Evolutionary conservation across 139 green algal species (phyloP), one percentile per base, ranked within the genome.

Genomic region (Spirogloea muscicola): DNA sequence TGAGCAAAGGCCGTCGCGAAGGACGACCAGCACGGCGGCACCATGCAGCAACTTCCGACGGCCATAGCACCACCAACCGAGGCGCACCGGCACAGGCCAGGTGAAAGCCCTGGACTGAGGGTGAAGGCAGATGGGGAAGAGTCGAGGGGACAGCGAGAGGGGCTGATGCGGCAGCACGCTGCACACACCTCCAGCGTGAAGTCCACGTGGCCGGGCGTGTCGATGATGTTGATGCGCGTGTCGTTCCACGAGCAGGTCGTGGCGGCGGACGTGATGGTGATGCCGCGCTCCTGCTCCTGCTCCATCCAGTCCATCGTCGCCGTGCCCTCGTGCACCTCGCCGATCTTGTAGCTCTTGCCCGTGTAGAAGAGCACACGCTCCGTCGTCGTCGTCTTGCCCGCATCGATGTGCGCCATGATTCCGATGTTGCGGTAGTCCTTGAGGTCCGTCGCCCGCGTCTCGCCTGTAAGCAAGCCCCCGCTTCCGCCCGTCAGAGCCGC

Each of bases 341-440:
- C 94, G 68, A 98, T 97, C 88, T 98, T 98, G 88, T 97, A 96
- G 3, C 81, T 92, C 82, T 92, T 79, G 77, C 94, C 93, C 0
- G 94, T 97, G 91, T 98, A 97, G 88, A 89, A 98, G 44, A 97
- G 88, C 43, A 97, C 85, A 64, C 93, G 91, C 88, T 98, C 94
- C 10, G 89, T 96, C 67, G 90, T 96, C 37, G 94, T 98, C 60
- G 94, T 98, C 88, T 96, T 85, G 44, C 82, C 80, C 25, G 80
- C 79, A 40, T 84, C 79, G 38, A 84, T 84, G 71, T 84, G 79
- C 3, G 93, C 94, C 89, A 96, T 96, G 84, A 98, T 98, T 86
- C 94, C 94, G 69, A 98, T 97, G 86, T 98, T 98, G 52, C 94
- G 87, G 87, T 98, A 98, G 60, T 85, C 91, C 10, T 92, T 76